Conservation (phyloP, 345 rosid genomes). For the Sonneratia alba region DNA sequence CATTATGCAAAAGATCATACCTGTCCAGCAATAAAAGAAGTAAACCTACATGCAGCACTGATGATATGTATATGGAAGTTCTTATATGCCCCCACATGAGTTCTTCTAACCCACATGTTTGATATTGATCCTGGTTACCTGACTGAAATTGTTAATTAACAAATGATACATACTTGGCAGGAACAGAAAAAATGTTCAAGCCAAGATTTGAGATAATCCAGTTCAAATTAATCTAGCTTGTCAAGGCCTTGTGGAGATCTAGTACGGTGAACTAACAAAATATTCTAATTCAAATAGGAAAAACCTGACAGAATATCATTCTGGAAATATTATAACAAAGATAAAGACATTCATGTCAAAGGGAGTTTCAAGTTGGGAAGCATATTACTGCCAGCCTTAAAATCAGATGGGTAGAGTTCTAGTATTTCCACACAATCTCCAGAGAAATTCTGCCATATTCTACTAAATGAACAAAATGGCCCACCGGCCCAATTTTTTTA, state of each 20-base stretch:
- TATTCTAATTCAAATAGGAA: too few relatives aligned
- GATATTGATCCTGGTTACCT: neutral
- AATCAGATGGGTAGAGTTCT: neutral
- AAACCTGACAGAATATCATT: too few relatives aligned
- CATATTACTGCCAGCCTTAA: neutral
- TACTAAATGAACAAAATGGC: neutral
- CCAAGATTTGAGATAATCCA: neutral
- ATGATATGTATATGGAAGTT: neutral
- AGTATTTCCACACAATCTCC: neutral
- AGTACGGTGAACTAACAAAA: neutral
- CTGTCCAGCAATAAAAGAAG: constrained; percentile 24
- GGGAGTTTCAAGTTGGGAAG: neutral
- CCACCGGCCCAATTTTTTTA: neutral
- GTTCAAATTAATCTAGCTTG: neutral
- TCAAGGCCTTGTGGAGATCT: neutral
- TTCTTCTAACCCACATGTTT: neutral
- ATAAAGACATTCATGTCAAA: neutral
- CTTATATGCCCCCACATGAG: neutral
- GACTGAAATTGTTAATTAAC: neutral
- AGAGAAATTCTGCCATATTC: neutral
- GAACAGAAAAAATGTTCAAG: neutral
- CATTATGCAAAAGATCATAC: constrained; percentile 93
- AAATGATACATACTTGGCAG: neutral
- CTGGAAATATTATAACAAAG: too few relatives aligned
- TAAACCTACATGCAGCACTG: neutral